phyloP scores from a whole-genome alignment of 495 filamentous ascomycete species.

The Aspergillus wentii region DNA sequence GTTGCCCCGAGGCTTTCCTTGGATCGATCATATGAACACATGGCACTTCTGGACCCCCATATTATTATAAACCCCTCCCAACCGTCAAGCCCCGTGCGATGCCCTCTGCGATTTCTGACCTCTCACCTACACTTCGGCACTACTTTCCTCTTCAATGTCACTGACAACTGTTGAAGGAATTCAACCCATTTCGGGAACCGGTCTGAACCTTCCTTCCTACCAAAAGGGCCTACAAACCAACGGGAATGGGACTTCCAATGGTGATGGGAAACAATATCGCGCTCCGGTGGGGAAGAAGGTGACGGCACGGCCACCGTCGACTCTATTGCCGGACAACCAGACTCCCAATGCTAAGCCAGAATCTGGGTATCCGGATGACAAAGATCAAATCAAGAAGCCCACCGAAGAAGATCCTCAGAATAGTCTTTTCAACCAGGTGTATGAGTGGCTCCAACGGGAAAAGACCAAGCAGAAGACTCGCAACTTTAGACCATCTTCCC shows the following conservation, averaged over 20 bases:
- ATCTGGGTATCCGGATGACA: constrained; percentile 16
- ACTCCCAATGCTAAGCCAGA: constrained; percentile 22
- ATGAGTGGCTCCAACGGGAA: constrained; percentile 75
- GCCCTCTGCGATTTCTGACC: neutral
- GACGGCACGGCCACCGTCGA: constrained; percentile 22
- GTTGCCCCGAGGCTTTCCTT: neutral
- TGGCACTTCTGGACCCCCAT: no score
- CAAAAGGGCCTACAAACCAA: constrained; percentile 19
- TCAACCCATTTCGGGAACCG: constrained; percentile 23
- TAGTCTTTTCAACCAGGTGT: constrained; percentile 62
- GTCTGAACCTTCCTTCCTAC: constrained; percentile 20
- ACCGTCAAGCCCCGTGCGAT: no score
- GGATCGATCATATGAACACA: no score
- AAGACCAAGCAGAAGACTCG: constrained; percentile 56
- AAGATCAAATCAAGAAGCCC: constrained; percentile 18
- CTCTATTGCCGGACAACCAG: constrained; percentile 22
- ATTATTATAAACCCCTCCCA: no score
- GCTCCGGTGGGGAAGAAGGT: constrained; percentile 21
- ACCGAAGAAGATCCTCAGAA: constrained; percentile 30
- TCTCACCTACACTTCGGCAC: constrained; percentile 3
- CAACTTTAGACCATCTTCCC: constrained; percentile 29
- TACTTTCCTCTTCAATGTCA: constrained; percentile 2
- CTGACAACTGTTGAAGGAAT: constrained; percentile 26
- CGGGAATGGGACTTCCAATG: constrained; percentile 16
- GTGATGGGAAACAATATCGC: constrained; percentile 20